phyloP scores from a whole-genome alignment of 176 grass and related monocot species.

The Eragrostis curvula region DNA sequence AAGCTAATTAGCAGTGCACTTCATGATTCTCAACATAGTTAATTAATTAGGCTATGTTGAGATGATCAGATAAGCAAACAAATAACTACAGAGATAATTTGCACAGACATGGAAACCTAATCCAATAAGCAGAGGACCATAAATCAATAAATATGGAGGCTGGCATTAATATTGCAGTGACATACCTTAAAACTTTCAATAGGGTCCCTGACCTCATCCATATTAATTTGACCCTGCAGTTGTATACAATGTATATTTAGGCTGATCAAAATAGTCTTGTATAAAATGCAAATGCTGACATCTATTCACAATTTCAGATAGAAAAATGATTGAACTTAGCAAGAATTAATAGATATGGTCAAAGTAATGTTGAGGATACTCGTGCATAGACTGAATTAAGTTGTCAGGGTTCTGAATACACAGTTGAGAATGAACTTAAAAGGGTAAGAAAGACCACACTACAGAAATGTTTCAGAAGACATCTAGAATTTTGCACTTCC shows the following conservation, averaged over 20 bases:
- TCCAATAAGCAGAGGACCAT: background rate
- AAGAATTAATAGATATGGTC: background rate
- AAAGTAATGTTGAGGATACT: background rate
- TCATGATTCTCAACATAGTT: slow-evolving; percentile 9
- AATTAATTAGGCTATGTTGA: background rate
- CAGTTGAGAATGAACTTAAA: background rate
- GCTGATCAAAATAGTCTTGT: slow-evolving; percentile 6
- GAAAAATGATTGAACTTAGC: background rate
- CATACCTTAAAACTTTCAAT: slow-evolving; percentile 95
- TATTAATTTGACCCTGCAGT: slow-evolving; percentile 90
- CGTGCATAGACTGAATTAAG: background rate
- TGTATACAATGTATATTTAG: slow-evolving; percentile 25
- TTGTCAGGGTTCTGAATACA: background rate
- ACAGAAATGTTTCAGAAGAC: background rate
- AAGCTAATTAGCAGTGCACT: background rate
- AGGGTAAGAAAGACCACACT: background rate
- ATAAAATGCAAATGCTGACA: slow-evolving; percentile 27
- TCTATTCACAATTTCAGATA: background rate
- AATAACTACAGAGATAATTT: background rate
- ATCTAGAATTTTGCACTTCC: background rate
- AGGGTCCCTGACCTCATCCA: slow-evolving; percentile 84
- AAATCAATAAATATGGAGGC: slow-evolving; percentile 3
- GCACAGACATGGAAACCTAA: slow-evolving; percentile 11
- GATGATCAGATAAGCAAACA: background rate
- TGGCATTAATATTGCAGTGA: background rate